Evolutionary conservation across 306 rosid species (phyloP).

Genomic region (Notholithocarpus densiflorus): DNA sequence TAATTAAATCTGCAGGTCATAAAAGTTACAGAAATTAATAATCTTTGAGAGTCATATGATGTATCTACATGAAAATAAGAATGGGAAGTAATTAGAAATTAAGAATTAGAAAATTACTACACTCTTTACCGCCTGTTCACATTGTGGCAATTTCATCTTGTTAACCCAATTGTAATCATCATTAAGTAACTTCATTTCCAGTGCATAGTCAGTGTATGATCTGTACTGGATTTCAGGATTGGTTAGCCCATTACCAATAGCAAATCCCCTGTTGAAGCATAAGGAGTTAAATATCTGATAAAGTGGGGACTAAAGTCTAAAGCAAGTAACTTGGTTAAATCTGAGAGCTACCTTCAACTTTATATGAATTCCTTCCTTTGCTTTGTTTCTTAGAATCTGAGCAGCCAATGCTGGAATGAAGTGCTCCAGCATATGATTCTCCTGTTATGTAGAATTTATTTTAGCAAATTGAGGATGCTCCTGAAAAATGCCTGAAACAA

Average conservation of each 20-base stretch:
- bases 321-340: conserved; percentile 7
- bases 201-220: conserved; percentile 78
- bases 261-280: conserved; percentile 66
- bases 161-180: conserved; percentile 44
- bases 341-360: conserved; percentile 58
- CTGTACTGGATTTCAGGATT: conserved; percentile 78
- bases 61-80: not conserved
- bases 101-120: conserved; percentile 42
- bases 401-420: conserved; percentile 89
- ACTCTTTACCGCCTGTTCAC: conserved; percentile 49
- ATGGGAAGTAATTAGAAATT: not conserved
- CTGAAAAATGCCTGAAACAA: conserved; percentile 68
- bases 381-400: conserved; percentile 85
- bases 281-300: not conserved
- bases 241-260: conserved; percentile 90
- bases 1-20: not conserved
- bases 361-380: conserved; percentile 66
- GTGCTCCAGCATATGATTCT: conserved; percentile 94
- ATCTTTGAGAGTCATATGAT: not conserved
- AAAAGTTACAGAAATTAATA: not conserved
- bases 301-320: not conserved
- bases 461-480: conserved; percentile 59
- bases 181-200: conserved; percentile 51
- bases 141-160: conserved; percentile 43
- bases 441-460: conserved; percentile 91